Evolutionary conservation across 768 basidiomycete genomes (phyloP), one percentile per base, ranked within the genome.

Genomic region (Myochromella boudieri): DNA sequence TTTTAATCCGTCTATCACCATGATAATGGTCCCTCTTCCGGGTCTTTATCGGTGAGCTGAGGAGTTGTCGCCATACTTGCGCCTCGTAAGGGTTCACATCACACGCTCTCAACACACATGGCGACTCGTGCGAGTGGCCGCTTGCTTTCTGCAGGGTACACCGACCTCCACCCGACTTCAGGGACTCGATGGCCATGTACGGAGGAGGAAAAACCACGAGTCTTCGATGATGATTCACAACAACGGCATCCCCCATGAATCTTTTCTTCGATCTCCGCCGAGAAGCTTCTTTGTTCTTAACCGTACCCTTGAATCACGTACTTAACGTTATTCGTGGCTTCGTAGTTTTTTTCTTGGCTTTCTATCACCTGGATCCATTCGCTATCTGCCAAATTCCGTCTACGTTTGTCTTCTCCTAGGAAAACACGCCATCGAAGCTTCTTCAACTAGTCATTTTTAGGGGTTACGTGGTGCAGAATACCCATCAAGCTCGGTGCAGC

Each of bases 31-130:
- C 14, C 6, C 9, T 34, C 10, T 4, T 27, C 33, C 44, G 44
- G 44, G 25, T 18, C 44, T 36, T 44, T 44, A 15, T 44, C 44
- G 33, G 44, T 37, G 17, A n/a, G 44, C 44, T 28, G 15, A 21
- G 22, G 32, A 26, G 39, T 11, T 17, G 4, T 3, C 24, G 22
- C 24, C 15, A 40, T 28, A 18, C 25, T 37, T 20, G 17, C 44
- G 8, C 20, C 36, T 36, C 33, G 36, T 27, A n/a, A n/a, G n/a
- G n/a, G n/a, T n/a, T n/a, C n/a, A n/a, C n/a, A 34, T 37, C 44
- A 44, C 25, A 44, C 31, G 33, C 44, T 20, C 31, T 36, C 11
- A 11, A 26, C 29, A 25, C 44, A 37, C 33, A 44, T 44, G 44
- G 44, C n/a, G 4, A 20, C 36, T 14, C 24, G 14, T 36, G 22